phyloP scores from a whole-genome alignment of 1,284 basidiomycete genomes.

The Pseudozyma tsukubaensis region DNA sequence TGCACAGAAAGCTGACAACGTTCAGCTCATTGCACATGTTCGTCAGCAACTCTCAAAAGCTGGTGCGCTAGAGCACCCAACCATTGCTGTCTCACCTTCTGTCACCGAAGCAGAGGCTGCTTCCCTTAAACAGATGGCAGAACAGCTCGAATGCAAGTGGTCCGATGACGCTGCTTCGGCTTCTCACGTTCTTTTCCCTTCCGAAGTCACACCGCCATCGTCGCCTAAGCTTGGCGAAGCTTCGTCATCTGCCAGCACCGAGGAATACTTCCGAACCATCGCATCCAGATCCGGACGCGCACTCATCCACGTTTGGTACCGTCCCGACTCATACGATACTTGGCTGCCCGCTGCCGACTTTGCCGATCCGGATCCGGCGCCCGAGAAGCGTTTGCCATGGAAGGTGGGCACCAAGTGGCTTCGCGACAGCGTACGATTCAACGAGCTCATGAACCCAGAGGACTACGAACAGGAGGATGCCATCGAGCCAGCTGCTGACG shows the following conservation, averaged over 20 bases:
- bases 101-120: constrained; percentile 62
- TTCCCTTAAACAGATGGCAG: constrained; percentile 51
- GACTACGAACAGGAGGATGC: constrained; percentile 66
- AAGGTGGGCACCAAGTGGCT: constrained; percentile 63
- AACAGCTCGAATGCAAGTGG: constrained; percentile 62
- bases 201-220: constrained; percentile 48
- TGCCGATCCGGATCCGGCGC: constrained; percentile 65
- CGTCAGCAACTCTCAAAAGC: constrained; percentile 48
- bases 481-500: constrained; percentile 29
- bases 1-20: constrained; percentile 38
- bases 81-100: constrained; percentile 50
- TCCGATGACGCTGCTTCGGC: constrained; percentile 48
- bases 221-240: constrained; percentile 48
- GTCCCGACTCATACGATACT: constrained; percentile 69
- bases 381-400: constrained; percentile 58
- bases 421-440: constrained; percentile 61
- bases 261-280: constrained; percentile 67
- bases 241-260: constrained; percentile 14
- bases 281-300: constrained; percentile 60
- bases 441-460: constrained; percentile 69
- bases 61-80: constrained; percentile 43
- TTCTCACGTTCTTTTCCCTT: constrained; percentile 61
- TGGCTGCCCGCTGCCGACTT: constrained; percentile 68
- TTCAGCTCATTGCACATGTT: constrained; percentile 57
- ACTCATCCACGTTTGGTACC: constrained; percentile 68